These are phyloP conservation scores for Peronosclerospora sorghi DNA, from an alignment of 352 stramenopile species.

Conservation along the genomic window DNA sequence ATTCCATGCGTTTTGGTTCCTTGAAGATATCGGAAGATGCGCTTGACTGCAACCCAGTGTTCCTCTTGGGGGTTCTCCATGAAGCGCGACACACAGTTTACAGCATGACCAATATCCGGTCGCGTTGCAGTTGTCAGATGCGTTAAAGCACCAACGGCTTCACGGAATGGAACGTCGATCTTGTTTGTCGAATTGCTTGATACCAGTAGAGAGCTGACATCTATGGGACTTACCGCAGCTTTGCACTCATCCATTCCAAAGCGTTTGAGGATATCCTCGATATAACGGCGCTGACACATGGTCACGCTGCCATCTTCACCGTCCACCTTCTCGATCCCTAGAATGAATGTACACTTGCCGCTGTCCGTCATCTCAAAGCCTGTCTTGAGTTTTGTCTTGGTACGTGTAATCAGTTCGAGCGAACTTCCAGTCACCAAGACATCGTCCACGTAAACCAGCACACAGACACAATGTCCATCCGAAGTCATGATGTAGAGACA, in stretches of 20 bases:
- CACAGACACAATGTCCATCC: conserved; percentile 1
- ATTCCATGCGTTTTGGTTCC: conserved; percentile 9
- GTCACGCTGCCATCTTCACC: conserved; percentile 5
- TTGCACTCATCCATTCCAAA: conserved; percentile 16
- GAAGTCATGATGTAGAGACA: conserved; percentile 9
- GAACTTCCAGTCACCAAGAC: conserved; percentile 9
- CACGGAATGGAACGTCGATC: conserved; percentile 6
- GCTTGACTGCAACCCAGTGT: conserved; percentile 3
- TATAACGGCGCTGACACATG: conserved; percentile 7
- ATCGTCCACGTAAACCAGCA: conserved; percentile 10
- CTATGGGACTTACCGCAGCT: conserved; percentile 1
- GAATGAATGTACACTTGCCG: no score
- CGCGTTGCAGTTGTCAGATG: conserved; percentile 9
- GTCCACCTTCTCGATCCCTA: background rate
- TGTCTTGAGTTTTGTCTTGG: conserved; percentile 8
- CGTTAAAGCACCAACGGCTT: conserved; percentile 12
- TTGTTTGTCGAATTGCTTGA: conserved; percentile 2
- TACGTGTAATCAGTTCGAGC: conserved; percentile 1
- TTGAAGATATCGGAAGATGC: conserved; percentile 4
- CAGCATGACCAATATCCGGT: conserved; percentile 6
- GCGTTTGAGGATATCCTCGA: conserved; percentile 11
- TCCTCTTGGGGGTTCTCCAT: conserved; percentile 12
- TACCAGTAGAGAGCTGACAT: background rate
- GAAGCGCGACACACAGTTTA: conserved; percentile 8
- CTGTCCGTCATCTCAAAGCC: conserved; percentile 1